phyloP scores from a whole-genome alignment of 2,329 filamentous ascomycete genomes.

The Trichoderma koningiopsis region DNA sequence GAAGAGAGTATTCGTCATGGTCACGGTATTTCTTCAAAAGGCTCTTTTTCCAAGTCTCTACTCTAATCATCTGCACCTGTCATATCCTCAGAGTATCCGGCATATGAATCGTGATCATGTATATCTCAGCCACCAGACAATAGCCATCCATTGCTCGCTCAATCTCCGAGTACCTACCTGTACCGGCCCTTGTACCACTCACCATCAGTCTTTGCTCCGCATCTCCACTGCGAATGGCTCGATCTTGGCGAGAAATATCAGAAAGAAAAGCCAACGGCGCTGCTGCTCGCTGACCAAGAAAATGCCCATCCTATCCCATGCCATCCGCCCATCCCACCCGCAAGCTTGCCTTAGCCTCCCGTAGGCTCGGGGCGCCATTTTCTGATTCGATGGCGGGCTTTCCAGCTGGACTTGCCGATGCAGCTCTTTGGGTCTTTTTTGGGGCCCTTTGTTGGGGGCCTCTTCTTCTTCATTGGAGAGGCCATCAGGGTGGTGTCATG shows the following conservation, averaged over 20 bases:
- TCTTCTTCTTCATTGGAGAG: not conserved
- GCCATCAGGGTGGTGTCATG: slow-evolving; percentile 11
- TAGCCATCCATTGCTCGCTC: not conserved
- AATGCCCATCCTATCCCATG: not conserved
- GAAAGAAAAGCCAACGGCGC: not conserved
- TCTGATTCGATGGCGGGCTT: not conserved
- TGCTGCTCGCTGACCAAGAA: not conserved
- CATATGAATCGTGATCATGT: not conserved
- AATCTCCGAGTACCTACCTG: slow-evolving; percentile 11
- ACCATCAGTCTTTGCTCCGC: slow-evolving; percentile 8
- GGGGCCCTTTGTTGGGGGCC: not conserved
- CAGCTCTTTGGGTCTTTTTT: not conserved
- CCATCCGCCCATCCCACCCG: not conserved
- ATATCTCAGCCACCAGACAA: not conserved
- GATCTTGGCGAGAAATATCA: not conserved
- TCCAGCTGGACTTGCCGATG: not conserved
- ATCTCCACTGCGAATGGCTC: slow-evolving; percentile 18
- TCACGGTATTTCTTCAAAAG: not conserved
- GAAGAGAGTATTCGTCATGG: not conserved
- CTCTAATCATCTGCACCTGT: not conserved
- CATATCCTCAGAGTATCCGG: not conserved
- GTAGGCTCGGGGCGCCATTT: not conserved
- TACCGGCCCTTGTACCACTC: slow-evolving; percentile 6
- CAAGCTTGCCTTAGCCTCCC: not conserved
- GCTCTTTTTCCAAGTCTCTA: not conserved